Conservation (phyloP, 164 flowering plant species). For the Brasenia schreberi region DNA sequence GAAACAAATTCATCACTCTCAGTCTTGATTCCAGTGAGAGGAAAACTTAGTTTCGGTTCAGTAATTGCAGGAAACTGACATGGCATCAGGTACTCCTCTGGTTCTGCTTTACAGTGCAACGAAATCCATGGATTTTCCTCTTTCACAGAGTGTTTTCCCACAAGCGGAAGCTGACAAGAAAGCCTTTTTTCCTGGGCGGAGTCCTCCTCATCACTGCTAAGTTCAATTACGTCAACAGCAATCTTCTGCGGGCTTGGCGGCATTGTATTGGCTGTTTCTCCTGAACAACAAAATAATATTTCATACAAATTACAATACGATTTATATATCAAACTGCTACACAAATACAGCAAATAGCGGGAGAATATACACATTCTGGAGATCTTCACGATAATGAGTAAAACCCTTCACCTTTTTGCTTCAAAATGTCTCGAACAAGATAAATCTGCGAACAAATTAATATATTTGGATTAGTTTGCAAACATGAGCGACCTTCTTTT, state of each 20-base stretch:
- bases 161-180: background rate
- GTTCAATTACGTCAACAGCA: slow-evolving; percentile 1
- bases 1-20: background rate
- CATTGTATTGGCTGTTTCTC: background rate
- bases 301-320: too few relatives aligned
- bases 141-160: background rate
- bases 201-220: slow-evolving; percentile 1
- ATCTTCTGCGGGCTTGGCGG: background rate
- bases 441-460: too few relatives aligned
- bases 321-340: too few relatives aligned
- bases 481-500: too few relatives aligned
- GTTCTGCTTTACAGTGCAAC: background rate
- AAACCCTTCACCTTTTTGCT: too few relatives aligned
- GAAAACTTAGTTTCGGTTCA: background rate
- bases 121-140: background rate
- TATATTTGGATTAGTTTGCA: too few relatives aligned
- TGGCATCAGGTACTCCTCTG: background rate
- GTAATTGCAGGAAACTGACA: background rate
- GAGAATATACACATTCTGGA: too few relatives aligned
- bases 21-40: background rate
- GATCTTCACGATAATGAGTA: too few relatives aligned
- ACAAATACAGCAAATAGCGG: too few relatives aligned
- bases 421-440: too few relatives aligned
- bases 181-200: background rate
- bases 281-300: too few relatives aligned